Evolutionary conservation across 306 rosid genomes (phyloP), one percentile per base, ranked within the genome.

Genomic region (Cucurbita argyrosperma): DNA sequence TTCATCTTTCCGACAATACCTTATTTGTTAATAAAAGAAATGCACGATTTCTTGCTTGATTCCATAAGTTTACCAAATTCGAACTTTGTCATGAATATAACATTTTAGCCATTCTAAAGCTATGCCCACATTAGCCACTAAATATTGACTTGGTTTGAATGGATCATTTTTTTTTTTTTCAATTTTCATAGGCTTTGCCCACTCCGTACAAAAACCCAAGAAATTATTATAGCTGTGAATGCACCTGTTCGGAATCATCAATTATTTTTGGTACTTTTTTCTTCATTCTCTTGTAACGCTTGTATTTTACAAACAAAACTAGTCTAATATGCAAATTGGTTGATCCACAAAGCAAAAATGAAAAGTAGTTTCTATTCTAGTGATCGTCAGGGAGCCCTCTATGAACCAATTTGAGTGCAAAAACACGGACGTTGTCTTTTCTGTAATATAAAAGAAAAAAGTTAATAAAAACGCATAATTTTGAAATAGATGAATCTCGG

Each of bases 401-500:
- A 67, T 67, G 72, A 43, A 67, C 46, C 72, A 68, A 68, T 11
- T 68, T 46, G 74, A 47, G 74, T 70, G 18, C 47, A 49, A 50
- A 49, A 50, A 50, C 74, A 49, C 74, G 46, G 74, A 35, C 59
- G 74, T 70, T 70, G 74, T 50, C 58, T 70, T 30, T 50, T 30
- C 23, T 64, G 46, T 16, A 70, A 70, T 30, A 49, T 47, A 49
- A 50, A 30, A 26, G 6, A 23, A 49, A 67, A 23, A 13, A 23
- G 12, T 16, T 0, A 19, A 45, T 19, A 66, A 45, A 45, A 66
- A 19, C 50, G 14, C 26, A 19, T 8, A 45, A 43, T 19, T 66
- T 45, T 66, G 72, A 19, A 66, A 42, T 7, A 49, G 43, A 50
- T 50, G 74, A 70, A 70, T 49, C 74, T 30, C 46, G 40, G 74